phyloP scores from a whole-genome alignment of 768 basidiomycete species.

The Leucogyrophana mollusca region DNA sequence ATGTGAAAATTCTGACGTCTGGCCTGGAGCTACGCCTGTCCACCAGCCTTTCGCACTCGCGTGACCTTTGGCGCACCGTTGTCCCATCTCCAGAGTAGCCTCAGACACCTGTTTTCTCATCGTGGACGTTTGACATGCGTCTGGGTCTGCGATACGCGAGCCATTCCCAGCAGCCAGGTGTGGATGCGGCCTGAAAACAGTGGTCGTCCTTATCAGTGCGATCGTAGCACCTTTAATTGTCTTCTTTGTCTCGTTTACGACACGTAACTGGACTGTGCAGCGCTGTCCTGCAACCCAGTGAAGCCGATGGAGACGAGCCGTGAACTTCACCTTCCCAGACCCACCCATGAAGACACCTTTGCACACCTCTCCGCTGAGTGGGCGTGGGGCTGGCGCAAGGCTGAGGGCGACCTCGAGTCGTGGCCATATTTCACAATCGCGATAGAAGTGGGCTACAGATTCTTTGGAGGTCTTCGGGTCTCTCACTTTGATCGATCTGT shows the following conservation, averaged over 20 bases:
- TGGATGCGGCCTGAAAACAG: conserved; percentile 59
- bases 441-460: conserved; percentile 89
- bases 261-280: conserved; percentile 62
- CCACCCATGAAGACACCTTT: conserved; percentile 63
- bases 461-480: conserved; percentile 55
- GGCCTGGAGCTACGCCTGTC: conserved; percentile 71
- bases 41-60: conserved; percentile 90
- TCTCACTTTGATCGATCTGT: conserved; percentile 74
- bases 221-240: conserved; percentile 64
- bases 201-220: conserved; percentile 62
- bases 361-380: conserved; percentile 55
- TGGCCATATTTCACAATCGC: conserved; percentile 79
- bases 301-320: conserved; percentile 65
- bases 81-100: conserved; percentile 62
- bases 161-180: conserved; percentile 29
- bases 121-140: conserved; percentile 64
- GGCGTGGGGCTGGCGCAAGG: conserved; percentile 58
- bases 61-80: conserved; percentile 60
- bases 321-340: conserved; percentile 60
- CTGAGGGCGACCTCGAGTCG: conserved; percentile 59
- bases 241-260: conserved; percentile 69
- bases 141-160: conserved; percentile 39
- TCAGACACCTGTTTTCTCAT: conserved; percentile 64
- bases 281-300: conserved; percentile 83
- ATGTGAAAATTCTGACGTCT: conserved; percentile 63